Conservation (phyloP, 2,329 filamentous ascomycete genomes). For the Verticillium klebahnii region DNA sequence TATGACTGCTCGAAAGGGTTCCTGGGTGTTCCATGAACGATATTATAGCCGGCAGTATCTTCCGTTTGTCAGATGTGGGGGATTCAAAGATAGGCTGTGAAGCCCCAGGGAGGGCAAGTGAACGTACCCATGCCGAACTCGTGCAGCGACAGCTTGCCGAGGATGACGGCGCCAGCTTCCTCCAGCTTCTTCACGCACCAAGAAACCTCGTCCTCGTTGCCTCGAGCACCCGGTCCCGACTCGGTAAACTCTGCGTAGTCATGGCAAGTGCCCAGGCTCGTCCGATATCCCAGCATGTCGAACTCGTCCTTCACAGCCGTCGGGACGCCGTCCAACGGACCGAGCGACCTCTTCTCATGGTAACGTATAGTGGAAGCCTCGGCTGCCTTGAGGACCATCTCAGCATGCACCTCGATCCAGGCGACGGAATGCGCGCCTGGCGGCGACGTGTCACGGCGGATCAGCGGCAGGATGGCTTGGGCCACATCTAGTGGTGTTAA, state of each 20-base stretch:
- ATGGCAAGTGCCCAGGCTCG: constrained; percentile 56
- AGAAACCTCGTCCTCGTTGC: constrained; percentile 17
- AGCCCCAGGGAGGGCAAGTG: not conserved
- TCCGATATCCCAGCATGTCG: constrained; percentile 68
- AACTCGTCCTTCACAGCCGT: constrained; percentile 74
- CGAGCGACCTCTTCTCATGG: constrained; percentile 51
- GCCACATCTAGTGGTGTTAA: constrained; percentile 42
- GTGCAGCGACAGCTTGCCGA: constrained; percentile 63
- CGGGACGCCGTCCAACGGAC: constrained; percentile 67
- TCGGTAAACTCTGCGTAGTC: constrained; percentile 38
- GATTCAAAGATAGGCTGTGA: not conserved
- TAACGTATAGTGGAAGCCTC: constrained; percentile 40
- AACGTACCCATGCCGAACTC: constrained; percentile 64
- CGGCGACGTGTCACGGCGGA: constrained; percentile 31
- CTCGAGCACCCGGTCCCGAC: constrained; percentile 28
- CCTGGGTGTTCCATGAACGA: constrained; percentile 64
- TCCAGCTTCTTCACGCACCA: constrained; percentile 44
- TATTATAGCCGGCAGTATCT: constrained; percentile 73
- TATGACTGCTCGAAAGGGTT: constrained; percentile 71
- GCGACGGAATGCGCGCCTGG: constrained; percentile 35
- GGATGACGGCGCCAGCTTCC: constrained; percentile 49
- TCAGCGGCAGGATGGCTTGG: constrained; percentile 38
- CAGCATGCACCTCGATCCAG: constrained; percentile 38
- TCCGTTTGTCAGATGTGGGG: not conserved
- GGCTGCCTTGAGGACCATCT: constrained; percentile 36